Evolutionary conservation across 345 rosid genomes (phyloP), one percentile per base, ranked within the genome.

Genomic region (Xanthoceras sorbifolium): DNA sequence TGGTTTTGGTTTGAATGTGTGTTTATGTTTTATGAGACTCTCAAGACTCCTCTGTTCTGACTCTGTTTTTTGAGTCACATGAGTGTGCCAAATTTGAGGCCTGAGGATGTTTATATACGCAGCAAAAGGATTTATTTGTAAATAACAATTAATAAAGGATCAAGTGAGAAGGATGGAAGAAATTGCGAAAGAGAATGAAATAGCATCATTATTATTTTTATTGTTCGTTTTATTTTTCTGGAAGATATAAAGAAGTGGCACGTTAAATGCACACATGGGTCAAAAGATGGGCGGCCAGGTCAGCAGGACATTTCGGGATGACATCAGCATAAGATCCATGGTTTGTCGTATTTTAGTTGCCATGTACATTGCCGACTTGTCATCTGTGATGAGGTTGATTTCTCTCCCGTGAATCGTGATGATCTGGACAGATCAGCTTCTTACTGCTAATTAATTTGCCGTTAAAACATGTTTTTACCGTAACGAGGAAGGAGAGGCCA

Each of bases 271-370:
- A 67, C 86, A 79, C 86, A 69, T 77, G 86, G 69, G 85, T 84
- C 86, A 85, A 85, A 9, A 50, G 57, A 20, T 20, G 23, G 86
- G 84, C 76, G 74, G 84, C 84, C 72, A 22, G 70, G 86, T 80
- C 80, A 80, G 73, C 57, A 48, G 0, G 9, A 28, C 48, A 59
- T 48, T 38, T 31, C 14, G 3, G 0, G 2, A 0, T 75, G 82
- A 84, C 79, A 67, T 79, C 79, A 77, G 18, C 38, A 1, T 0
- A 18, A 29, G 79, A 55, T 65, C 20, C 28, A 20, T 74, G 67
- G 29, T 69, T 72, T 80, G 71, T 86, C 67, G 18, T 29, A 3
- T 6, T 23, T 29, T 36, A 46, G 74, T 28, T 68, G 38, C 42
- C 40, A 38, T 67, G 25, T 36, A 23, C 25, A 2, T 67, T 82